phyloP scores from a whole-genome alignment of 495 filamentous ascomycete species.

The Podospora conica region DNA sequence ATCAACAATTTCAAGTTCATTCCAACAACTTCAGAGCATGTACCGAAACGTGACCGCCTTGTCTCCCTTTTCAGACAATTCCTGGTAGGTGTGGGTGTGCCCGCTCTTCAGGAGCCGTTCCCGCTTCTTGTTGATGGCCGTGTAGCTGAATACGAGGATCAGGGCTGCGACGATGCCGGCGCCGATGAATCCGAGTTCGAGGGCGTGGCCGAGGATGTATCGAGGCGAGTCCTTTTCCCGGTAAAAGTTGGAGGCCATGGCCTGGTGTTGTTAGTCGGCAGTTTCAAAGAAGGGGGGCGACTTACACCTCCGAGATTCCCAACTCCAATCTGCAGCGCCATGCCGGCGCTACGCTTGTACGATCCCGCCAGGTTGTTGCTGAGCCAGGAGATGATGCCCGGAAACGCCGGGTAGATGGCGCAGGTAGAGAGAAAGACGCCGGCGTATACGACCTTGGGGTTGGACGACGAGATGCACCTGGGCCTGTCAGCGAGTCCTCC shows the following conservation, averaged over 20 bases:
- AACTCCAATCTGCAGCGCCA: constrained; percentile 69
- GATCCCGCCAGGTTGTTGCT: constrained; percentile 64
- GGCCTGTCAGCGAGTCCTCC: constrained; percentile 19
- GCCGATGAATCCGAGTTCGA: constrained; percentile 63
- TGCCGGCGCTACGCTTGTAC: constrained; percentile 65
- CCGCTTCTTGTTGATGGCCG: constrained; percentile 53
- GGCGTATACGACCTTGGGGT: constrained; percentile 63
- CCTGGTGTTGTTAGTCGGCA: constrained; percentile 13
- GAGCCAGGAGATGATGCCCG: constrained; percentile 66
- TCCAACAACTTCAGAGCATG: constrained; percentile 26
- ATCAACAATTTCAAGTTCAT: background rate
- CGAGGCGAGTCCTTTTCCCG: constrained; percentile 55
- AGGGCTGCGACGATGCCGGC: constrained; percentile 54
- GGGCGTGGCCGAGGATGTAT: constrained; percentile 61
- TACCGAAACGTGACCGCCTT: constrained; percentile 61
- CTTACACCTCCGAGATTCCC: constrained; percentile 62
- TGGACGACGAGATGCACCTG: constrained; percentile 37
- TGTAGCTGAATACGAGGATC: constrained; percentile 51
- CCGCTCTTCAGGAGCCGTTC: constrained; percentile 41
- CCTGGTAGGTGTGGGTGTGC: constrained; percentile 42
- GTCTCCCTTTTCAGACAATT: constrained; percentile 58
- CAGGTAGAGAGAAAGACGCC: constrained; percentile 67
- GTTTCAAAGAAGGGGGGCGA: background rate
- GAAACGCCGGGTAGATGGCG: constrained; percentile 56
- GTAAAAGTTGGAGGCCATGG: constrained; percentile 76